Conservation (phyloP, 331 rosid species). For the Pyracantha coccinea region DNA sequence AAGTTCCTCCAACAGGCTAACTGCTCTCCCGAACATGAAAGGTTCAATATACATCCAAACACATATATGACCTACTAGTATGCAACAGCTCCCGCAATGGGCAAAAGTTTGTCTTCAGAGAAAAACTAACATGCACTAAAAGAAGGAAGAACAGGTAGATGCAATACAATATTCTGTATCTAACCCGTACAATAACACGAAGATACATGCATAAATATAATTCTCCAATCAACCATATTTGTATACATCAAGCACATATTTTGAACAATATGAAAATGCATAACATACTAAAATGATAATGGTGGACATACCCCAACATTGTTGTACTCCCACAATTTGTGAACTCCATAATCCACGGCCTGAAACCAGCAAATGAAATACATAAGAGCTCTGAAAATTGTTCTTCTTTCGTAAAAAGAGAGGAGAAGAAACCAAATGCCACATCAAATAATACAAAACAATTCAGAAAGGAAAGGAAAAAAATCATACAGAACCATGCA, state of each 20-base stretch:
- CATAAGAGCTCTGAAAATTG: background rate
- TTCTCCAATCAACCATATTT: background rate
- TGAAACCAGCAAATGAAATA: constrained; percentile 24
- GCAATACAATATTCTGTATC: background rate
- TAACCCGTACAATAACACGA: background rate
- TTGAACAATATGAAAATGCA: background rate
- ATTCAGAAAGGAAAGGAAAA: background rate
- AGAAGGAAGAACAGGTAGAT: background rate
- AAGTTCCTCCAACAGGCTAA: background rate
- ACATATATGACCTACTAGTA: background rate
- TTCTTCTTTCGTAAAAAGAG: background rate
- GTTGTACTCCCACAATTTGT: constrained; percentile 78
- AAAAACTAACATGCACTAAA: background rate
- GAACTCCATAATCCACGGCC: constrained; percentile 96
- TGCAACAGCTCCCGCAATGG: background rate
- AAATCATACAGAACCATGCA: background rate
- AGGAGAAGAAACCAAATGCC: background rate
- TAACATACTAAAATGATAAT: background rate
- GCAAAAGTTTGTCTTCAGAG: background rate
- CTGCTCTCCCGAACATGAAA: background rate
- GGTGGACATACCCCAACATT: constrained; percentile 65
- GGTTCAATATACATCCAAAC: background rate
- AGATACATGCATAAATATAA: background rate
- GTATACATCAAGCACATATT: background rate
- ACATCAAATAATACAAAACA: background rate